Conservation (phyloP, 495 filamentous ascomycete genomes). For the Chaetomidium leptoderma region DNA sequence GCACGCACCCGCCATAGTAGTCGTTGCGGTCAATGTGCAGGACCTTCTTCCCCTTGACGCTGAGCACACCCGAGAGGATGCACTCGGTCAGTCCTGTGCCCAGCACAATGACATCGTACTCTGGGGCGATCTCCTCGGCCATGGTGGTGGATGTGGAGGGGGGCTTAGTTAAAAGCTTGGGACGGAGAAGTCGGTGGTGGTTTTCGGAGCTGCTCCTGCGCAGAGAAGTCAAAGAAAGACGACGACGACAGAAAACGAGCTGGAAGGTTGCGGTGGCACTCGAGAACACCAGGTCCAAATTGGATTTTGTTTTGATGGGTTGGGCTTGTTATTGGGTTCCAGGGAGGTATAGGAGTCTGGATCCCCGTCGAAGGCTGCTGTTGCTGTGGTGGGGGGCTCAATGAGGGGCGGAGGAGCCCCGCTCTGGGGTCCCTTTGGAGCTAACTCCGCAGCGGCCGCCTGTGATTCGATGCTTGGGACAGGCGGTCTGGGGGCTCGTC, state of each 20-base stretch:
- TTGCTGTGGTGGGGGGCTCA: constrained; percentile 16
- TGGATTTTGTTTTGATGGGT: neutral
- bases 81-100: constrained; percentile 98
- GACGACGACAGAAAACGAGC: neutral
- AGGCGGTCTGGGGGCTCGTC: constrained; percentile 29
- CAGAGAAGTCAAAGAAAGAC: neutral
- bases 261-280: neutral
- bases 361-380: neutral
- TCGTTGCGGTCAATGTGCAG: constrained; percentile 98
- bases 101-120: constrained; percentile 98
- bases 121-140: constrained; percentile 94
- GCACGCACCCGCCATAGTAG: constrained; percentile 90
- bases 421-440: constrained; percentile 25
- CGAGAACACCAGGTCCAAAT: constrained; percentile 9
- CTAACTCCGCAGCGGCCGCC: constrained; percentile 11
- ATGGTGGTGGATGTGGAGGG: constrained; percentile 13
- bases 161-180: neutral
- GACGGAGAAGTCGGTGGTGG: neutral
- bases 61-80: constrained; percentile 94
- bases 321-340: constrained; percentile 18
- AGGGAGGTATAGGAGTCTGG: constrained; percentile 2
- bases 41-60: constrained; percentile 98
- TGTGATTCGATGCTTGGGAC: constrained; percentile 28
- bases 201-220: neutral
- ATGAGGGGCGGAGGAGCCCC: constrained; percentile 26